A percentile compares a stretch with the other conserved stretches of the same genome.
phyloP scores from a whole-genome alignment of 2,329 filamentous ascomycete genomes.

The Trichoderma brevicompactum region DNA sequence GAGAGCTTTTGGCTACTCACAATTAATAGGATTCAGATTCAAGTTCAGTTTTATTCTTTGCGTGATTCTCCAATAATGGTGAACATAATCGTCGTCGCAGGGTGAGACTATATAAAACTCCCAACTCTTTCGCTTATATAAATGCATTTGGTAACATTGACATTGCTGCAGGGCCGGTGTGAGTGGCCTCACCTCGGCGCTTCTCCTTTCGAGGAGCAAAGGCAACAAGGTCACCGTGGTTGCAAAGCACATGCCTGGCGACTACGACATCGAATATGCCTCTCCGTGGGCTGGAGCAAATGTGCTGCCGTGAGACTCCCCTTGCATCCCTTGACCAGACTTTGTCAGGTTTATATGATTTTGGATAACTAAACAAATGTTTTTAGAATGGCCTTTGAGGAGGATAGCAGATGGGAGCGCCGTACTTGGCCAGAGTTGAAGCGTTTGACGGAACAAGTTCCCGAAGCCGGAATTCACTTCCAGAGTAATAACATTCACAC shows the following conservation, averaged over 20 bases:
- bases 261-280: slow-evolving; percentile 89
- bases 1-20: background rate
- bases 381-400: slow-evolving; percentile 49
- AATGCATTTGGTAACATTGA: background rate
- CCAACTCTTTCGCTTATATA: background rate
- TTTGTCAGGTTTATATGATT: too few species aligned
- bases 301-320: slow-evolving; percentile 65
- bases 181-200: slow-evolving; percentile 55
- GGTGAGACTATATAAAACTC: slow-evolving; percentile 35
- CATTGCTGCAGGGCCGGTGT: slow-evolving; percentile 50
- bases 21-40: background rate
- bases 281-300: slow-evolving; percentile 90
- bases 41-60: background rate
- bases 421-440: slow-evolving; percentile 68
- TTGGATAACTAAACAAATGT: background rate
- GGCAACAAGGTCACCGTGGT: slow-evolving; percentile 66
- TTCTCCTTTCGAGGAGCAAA: slow-evolving; percentile 52
- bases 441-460: slow-evolving; percentile 64
- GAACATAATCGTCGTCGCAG: slow-evolving; percentile 43
- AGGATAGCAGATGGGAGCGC: slow-evolving; percentile 60
- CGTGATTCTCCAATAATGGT: slow-evolving; percentile 35
- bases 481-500: slow-evolving; percentile 55
- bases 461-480: slow-evolving; percentile 80
- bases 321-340: too few species aligned
- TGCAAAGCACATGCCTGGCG: slow-evolving; percentile 90